Base-by-base conservation (phyloP, 768 basidiomycete genomes). In the Collybia nuda region DNA sequence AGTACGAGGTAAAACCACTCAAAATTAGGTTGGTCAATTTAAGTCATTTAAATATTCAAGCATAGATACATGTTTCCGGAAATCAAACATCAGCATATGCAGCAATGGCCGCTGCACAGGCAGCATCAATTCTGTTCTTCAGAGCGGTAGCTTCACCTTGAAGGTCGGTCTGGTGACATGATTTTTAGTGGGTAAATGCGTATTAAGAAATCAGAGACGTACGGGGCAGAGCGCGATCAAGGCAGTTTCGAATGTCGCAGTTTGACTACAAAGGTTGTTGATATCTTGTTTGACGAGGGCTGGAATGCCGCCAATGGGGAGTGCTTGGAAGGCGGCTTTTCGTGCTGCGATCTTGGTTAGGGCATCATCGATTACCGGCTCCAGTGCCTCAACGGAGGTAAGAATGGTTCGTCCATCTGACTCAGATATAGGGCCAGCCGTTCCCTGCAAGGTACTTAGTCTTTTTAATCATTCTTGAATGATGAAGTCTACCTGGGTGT, bases 201-300 rank as follows among this genome's bases (percentile, higher is more conserved):
- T 2, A 2, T 28, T 17, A 24, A 9, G 40, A 15, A 21, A 39
- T 19, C 9, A 24, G 18, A 41, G 17, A 62, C 64, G 35, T 51
- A 67, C 68, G 8, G 68, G 68, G 2, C 62, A 49, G 24, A 55
- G 43, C 5, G 51, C 32, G 26, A 67, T 64, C 26, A 67, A 48
- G 4, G 61, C 62, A 15, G 50, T 52, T 42, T 65, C 66, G 44
- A 72, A 63, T 1, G 52, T 48, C 14, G 44, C 44, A 24, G 66
- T 66, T 14, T 58, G 59, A 0, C 61, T 40, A 48, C 62, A 58
- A 24, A 70, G 56, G 46, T 47, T 60, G 17, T 32, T 15, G 19
- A 70, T 53, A 46, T 69, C 64, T 41, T 58, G 52, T 23, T 56
- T 60, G 46, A 66, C 60, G 44, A 67, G 55, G 11, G 56, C 60